Conservation (phyloP, 164 flowering plant species). For the Dillenia suffruticosa region DNA sequence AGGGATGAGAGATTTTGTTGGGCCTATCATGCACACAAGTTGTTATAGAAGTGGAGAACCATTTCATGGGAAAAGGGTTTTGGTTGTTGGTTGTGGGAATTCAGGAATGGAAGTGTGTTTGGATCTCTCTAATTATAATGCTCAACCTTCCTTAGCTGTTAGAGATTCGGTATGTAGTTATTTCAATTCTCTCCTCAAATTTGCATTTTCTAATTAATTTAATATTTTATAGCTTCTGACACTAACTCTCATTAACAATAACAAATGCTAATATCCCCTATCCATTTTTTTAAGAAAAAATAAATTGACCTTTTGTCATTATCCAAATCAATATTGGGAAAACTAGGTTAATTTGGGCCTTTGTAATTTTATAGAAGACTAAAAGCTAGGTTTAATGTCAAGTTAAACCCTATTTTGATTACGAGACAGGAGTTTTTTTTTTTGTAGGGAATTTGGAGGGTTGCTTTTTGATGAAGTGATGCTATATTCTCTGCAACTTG, state of each 20-base stretch:
- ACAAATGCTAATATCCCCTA: too few relatives aligned
- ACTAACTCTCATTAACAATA: not conserved
- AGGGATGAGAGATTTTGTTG: conserved; percentile 55
- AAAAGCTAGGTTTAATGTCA: too few relatives aligned
- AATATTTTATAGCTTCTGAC: not conserved
- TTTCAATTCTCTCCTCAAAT: not conserved
- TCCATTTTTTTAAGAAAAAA: too few relatives aligned
- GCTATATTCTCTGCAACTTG: too few relatives aligned
- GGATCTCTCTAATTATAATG: conserved; percentile 77
- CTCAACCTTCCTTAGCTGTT: conserved; percentile 73
- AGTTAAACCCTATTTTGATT: too few relatives aligned
- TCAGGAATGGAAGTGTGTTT: conserved; percentile 97
- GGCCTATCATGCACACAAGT: conserved; percentile 63
- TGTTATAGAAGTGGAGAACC: conserved; percentile 53
- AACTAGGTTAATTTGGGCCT: too few relatives aligned
- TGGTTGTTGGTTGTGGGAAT: conserved; percentile 94
- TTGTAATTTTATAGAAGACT: too few relatives aligned
- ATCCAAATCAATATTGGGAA: too few relatives aligned
- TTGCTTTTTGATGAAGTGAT: too few relatives aligned
- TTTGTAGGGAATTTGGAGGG: too few relatives aligned
- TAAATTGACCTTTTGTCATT: too few relatives aligned
- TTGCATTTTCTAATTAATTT: not conserved
- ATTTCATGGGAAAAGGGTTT: conserved; percentile 53
- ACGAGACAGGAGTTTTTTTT: too few relatives aligned
- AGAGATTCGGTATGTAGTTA: conserved; percentile 61